Percentiles rank a stretch among this genome's conserved stretches.
These are phyloP conservation scores for Alternaria brassicicola DNA, from an alignment of 2,329 filamentous ascomycete species.

Conservation along the genomic window DNA sequence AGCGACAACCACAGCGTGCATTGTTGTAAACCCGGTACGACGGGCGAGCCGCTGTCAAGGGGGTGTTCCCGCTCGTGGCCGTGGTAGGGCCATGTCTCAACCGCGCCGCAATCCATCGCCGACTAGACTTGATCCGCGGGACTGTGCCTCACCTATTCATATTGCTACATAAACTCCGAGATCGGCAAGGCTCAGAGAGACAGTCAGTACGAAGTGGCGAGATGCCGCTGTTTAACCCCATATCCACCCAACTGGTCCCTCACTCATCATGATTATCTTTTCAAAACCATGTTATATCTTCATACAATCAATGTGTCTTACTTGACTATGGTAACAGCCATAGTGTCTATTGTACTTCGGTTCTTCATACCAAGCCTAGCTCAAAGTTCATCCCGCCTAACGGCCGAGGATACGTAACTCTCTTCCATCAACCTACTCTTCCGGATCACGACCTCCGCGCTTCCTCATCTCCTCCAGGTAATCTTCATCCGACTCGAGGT, in stretches of 20 bases:
- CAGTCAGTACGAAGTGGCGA: background rate
- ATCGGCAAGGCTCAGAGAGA: background rate
- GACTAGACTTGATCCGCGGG: background rate
- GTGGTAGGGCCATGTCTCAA: background rate
- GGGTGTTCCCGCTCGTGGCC: background rate
- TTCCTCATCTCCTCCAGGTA: conserved; percentile 54
- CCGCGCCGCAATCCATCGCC: background rate
- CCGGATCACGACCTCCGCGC: conserved; percentile 51
- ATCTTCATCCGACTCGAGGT: conserved; percentile 57
- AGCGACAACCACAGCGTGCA: background rate
- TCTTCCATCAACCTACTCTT: conserved; percentile 38
- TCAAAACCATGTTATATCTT: background rate
- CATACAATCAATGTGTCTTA: background rate
- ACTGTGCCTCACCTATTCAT: background rate
- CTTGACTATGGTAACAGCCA: background rate
- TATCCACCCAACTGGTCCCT: background rate
- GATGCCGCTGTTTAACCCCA: background rate
- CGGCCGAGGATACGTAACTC: no score
- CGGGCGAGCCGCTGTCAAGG: background rate
- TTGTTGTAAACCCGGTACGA: background rate
- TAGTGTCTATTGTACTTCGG: background rate
- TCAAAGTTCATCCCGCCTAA: background rate
- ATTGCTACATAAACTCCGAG: background rate
- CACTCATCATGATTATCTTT: background rate
- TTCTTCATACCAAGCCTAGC: background rate